A percentile compares a stretch with the other conserved stretches of the same genome.
Evolutionary conservation across 2,329 filamentous ascomycete genomes (phyloP).

Genomic region (Pseudogymnoascus destructans): DNA sequence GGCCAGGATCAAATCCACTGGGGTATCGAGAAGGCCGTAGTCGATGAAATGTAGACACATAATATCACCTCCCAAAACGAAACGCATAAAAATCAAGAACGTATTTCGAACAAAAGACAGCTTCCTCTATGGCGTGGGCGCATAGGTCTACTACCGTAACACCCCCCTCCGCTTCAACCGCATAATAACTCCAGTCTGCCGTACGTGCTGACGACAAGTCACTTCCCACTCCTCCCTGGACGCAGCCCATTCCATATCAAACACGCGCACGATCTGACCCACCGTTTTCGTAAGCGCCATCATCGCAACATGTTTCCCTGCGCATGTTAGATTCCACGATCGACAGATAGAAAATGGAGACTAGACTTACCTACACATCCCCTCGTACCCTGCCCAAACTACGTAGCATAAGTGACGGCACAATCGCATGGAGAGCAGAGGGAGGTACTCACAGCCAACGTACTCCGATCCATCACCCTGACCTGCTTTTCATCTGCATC

Average conservation of each 20-base stretch:
- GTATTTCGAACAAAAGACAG: not conserved
- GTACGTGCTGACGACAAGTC: not conserved
- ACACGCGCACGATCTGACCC: not conserved
- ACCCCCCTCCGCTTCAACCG: not conserved
- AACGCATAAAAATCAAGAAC: too few species aligned
- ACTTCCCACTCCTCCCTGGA: not conserved
- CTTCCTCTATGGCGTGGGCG: not conserved
- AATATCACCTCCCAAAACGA: too few species aligned
- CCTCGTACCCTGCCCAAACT: not conserved
- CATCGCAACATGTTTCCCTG: not conserved
- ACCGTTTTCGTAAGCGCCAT: not conserved
- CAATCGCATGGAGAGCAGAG: not conserved
- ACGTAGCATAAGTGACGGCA: not conserved
- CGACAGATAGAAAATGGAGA: not conserved
- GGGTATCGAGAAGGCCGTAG: too few species aligned
- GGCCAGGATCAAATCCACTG: too few species aligned
- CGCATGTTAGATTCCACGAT: not conserved
- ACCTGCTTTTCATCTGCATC: slow-evolving; percentile 9
- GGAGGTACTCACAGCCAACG: not conserved
- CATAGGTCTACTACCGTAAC: not conserved
- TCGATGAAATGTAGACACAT: too few species aligned
- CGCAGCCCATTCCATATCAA: slow-evolving; percentile 5
- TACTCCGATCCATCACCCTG: not conserved
- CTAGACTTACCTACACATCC: not conserved
- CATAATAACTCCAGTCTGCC: not conserved